Evolutionary conservation across 2,329 filamentous ascomycete species (phyloP), one percentile per base, ranked within the genome.

Genomic region (Diplodia intermedia): DNA sequence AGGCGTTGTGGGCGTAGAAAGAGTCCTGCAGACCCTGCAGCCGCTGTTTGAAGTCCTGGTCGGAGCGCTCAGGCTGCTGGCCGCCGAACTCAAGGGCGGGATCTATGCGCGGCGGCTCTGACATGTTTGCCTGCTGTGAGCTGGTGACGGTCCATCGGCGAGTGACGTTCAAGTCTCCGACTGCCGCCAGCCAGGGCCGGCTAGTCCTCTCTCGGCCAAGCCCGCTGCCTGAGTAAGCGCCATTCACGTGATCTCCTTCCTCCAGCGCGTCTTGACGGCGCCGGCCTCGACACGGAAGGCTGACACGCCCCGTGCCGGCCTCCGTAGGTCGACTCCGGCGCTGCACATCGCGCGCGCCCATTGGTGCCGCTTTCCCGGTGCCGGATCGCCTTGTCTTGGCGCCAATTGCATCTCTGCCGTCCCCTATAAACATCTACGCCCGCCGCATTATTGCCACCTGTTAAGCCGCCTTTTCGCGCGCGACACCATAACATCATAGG

Each of bases 1-100:
- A 66, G n/a, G 40, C 12, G 52, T 43, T 33, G n/a, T 40, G 65
- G 47, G 54, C 8, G 29, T 60, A 67, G 47, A 60, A 67, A n/a
- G 54, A 52, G 54, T 67, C 65, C n/a, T 60, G 55, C 54, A 67
- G 38, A 36, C 63, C 52, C 57, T 62, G 52, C n/a, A 66, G 47
- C n/a, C 65, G n/a, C 33, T 65, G 61, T 47, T 65, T 38, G 36
- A 60, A 53, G 43, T 67, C 54, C 43, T 67, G 65, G 9, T 67
- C 54, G 12, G 54, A 54, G 31, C 49, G 65, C n/a, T 61, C 43
- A 52, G 55, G 54, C 36, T 61, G 65, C n/a, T 62, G 57, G 40
- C 26, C 63, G 31, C 63, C 52, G n/a, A 43, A 55, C 36, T 68
- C 56, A 11, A 68, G 56, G 36, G 50, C 50, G 1, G 66, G 66